A percentile compares a stretch with the other conserved stretches of the same genome.
Evolutionary conservation across 2,329 filamentous ascomycete species (phyloP).

Genomic region (Blastomyces emzantsi): DNA sequence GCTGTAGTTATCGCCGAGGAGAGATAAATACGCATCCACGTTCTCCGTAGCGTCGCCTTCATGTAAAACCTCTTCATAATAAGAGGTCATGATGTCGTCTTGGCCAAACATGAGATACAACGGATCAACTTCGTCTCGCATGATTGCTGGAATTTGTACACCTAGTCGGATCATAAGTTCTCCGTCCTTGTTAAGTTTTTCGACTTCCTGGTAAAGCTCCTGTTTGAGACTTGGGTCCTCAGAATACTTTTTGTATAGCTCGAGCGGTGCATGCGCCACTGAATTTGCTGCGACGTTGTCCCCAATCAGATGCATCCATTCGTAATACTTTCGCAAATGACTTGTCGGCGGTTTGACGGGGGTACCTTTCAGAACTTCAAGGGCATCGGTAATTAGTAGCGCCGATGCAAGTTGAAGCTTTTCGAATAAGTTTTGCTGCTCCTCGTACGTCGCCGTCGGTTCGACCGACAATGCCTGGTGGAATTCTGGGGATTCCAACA

Average conservation of each 20-base stretch:
- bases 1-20: constrained; percentile 7
- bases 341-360: constrained; percentile 18
- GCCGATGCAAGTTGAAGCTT: constrained; percentile 24
- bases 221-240: constrained; percentile 19
- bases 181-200: constrained; percentile 23
- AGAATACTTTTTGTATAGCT: constrained; percentile 18
- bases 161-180: constrained; percentile 26
- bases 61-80: constrained; percentile 24
- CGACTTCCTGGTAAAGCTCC: constrained; percentile 19
- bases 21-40: constrained; percentile 2
- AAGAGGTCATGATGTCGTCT: constrained; percentile 24
- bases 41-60: constrained; percentile 17
- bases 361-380: constrained; percentile 17
- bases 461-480: constrained; percentile 6
- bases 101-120: constrained; percentile 29
- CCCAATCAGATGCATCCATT: constrained; percentile 24
- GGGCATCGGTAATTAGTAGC: constrained; percentile 24
- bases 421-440: constrained; percentile 18
- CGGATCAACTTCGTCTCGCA: constrained; percentile 25
- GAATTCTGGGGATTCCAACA: constrained; percentile 7
- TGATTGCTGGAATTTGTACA: constrained; percentile 22
- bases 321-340: constrained; percentile 24
- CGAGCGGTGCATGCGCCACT: constrained; percentile 21
- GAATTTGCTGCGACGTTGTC: constrained; percentile 16
- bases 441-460: constrained; percentile 1